phyloP scores from a whole-genome alignment of 2,329 filamentous ascomycete species.

The Fusarium illudens region DNA sequence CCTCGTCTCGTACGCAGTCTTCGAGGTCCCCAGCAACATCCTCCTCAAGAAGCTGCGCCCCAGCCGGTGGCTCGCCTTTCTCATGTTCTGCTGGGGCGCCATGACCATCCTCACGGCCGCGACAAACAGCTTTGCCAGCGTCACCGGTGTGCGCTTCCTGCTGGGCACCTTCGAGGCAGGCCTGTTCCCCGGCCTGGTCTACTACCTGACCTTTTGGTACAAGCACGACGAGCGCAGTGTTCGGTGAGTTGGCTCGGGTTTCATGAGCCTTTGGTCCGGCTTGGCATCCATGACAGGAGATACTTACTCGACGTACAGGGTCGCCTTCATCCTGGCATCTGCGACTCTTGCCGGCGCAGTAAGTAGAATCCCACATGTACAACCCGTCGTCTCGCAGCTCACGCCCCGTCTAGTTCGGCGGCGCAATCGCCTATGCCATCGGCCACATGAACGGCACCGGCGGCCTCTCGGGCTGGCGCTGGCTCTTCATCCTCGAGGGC shows the following conservation, averaged over 20 bases:
- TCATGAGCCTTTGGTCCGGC: not conserved
- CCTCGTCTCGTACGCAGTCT: slow-evolving; percentile 66
- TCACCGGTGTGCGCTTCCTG: slow-evolving; percentile 73
- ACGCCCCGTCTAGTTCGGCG: slow-evolving; percentile 62
- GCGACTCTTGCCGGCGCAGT: slow-evolving; percentile 74
- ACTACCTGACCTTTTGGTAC: slow-evolving; percentile 81
- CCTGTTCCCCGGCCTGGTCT: slow-evolving; percentile 66
- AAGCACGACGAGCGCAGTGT: slow-evolving; percentile 73
- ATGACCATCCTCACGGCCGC: slow-evolving; percentile 74
- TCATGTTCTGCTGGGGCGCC: slow-evolving; percentile 73
- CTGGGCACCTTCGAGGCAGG: slow-evolving; percentile 76
- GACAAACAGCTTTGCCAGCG: slow-evolving; percentile 65
- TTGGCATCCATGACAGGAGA: not conserved
- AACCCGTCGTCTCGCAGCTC: too few species aligned
- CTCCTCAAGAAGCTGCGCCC: slow-evolving; percentile 71
- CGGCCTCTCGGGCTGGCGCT: slow-evolving; percentile 74
- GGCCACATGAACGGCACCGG: slow-evolving; percentile 72
- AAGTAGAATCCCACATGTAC: slow-evolving; percentile 21
- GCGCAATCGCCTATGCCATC: slow-evolving; percentile 76
- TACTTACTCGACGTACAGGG: slow-evolving; percentile 49
- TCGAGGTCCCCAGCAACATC: slow-evolving; percentile 73
- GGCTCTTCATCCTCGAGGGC: slow-evolving; percentile 70
- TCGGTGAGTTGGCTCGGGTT: slow-evolving; percentile 43
- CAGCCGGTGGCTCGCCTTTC: slow-evolving; percentile 70
- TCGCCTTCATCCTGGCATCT: slow-evolving; percentile 74